Conservation (phyloP, 495 filamentous ascomycete species). For the Hypomontagnella monticulosa region DNA sequence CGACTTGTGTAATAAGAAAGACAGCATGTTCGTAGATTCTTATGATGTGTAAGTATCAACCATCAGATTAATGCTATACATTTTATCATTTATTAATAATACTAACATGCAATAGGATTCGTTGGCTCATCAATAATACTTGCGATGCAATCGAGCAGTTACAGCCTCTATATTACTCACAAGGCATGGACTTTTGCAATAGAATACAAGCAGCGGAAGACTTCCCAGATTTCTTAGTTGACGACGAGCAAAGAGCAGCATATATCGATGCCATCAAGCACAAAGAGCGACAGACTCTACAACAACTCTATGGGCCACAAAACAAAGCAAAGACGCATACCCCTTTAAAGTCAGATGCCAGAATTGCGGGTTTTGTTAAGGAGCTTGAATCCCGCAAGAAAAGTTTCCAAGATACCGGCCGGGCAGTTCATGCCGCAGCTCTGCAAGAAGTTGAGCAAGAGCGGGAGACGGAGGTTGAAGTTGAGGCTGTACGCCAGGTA, state of each 20-base stretch:
- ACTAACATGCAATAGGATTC: constrained; percentile 44
- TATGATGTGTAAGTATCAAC: constrained; percentile 55
- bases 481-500: constrained; percentile 60
- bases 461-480: constrained; percentile 56
- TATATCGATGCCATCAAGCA: constrained; percentile 45
- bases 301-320: constrained; percentile 48
- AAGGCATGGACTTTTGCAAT: constrained; percentile 65
- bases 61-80: background rate
- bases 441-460: constrained; percentile 65
- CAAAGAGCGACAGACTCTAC: constrained; percentile 50
- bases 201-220: constrained; percentile 46
- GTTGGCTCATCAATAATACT: constrained; percentile 69
- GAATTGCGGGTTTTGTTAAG: constrained; percentile 39
- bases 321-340: constrained; percentile 7
- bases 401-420: constrained; percentile 45
- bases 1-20: constrained; percentile 43
- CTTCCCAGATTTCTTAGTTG: constrained; percentile 40
- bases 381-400: constrained; percentile 47
- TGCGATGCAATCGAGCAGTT: constrained; percentile 65
- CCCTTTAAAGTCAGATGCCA: constrained; percentile 29
- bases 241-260: constrained; percentile 19
- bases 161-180: constrained; percentile 64
- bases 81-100: background rate
- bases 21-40: constrained; percentile 48
- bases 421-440: constrained; percentile 52